Conservation (phyloP, 768 basidiomycete species). For the Tricholoma sp. region DNA sequence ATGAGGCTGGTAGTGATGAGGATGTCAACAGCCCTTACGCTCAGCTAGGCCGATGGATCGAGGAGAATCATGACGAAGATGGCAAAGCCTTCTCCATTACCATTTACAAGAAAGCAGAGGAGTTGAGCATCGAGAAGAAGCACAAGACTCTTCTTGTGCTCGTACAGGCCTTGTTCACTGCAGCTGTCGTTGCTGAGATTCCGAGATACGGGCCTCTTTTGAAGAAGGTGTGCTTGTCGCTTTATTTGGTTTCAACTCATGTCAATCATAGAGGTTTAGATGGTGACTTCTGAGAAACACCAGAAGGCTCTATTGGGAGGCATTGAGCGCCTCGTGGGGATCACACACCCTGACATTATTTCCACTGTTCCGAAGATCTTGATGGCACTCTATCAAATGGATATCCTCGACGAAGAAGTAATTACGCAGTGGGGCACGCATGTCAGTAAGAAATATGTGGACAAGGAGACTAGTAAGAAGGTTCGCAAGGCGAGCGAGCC, state of each 20-base stretch:
- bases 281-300: conserved; percentile 90
- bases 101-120: conserved; percentile 86
- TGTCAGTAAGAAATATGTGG: conserved; percentile 94
- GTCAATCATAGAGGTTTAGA: conserved; percentile 35
- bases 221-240: conserved; percentile 55
- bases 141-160: conserved; percentile 85
- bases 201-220: conserved; percentile 63
- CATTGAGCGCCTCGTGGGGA: conserved; percentile 79
- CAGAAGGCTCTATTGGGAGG: conserved; percentile 94
- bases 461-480: conserved; percentile 92
- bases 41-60: conserved; percentile 79
- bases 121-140: conserved; percentile 90
- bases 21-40: conserved; percentile 83
- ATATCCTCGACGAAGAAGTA: conserved; percentile 89
- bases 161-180: conserved; percentile 79
- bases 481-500: conserved; percentile 94
- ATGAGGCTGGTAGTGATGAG: conserved; percentile 81
- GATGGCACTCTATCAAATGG: conserved; percentile 90
- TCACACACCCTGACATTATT: conserved; percentile 67
- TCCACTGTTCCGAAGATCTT: conserved; percentile 81
- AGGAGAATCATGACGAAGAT: conserved; percentile 58
- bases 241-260: background rate
- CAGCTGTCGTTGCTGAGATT: conserved; percentile 62
- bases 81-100: conserved; percentile 53
- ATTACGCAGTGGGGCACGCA: conserved; percentile 93